Base-by-base conservation (phyloP, 192 early-diverging fungal genomes). In the Linderina pennispora region DNA sequence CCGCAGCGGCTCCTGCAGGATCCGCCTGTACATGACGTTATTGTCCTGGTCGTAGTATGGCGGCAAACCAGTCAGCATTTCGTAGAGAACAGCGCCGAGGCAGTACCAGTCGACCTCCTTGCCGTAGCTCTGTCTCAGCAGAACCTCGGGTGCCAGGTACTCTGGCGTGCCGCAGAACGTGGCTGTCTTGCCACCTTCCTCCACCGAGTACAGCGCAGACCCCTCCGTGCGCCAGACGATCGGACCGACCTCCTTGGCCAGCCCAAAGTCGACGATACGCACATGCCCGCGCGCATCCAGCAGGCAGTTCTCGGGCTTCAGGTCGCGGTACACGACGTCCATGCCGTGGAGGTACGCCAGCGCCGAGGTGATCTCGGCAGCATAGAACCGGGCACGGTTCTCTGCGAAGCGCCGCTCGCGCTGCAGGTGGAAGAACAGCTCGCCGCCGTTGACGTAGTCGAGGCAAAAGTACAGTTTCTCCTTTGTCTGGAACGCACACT, bases 251-350 rank as follows among this genome's bases (percentile, higher is more conserved):
- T 84, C 89, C 55, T 95, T 95, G 20, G 80, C 79, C 13, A 96
- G 73, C 0, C 92, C 92, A 67, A 93, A 95, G 55, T 94, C 91
- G 0, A 90, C 90, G 36, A 94, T 62, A 4, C 85, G 52, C 41
- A 91, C 66, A 57, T 94, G 89, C 0, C 89, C 91, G 3, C 84
- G 73, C 33, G 73, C 68, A 40, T 83, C 82, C 14, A 87, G 50
- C 13, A 98, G 63, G 10, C 95, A 65, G 74, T 98, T 98, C 67
- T 98, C 81, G 13, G 84, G 82, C 50, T 84, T 85, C 38, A 85
- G 71, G 28, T 88, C 82, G 16, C 83, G 82, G 53, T 98, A 94
- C 6, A 90, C 91, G 6, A 98, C 94, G 22, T 89, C 95, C 77
- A 91, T 85, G 1, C 77, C 74, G 46, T 98, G 95, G 21, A 98